Percentiles rank a stretch among this genome's conserved stretches.
Evolutionary conservation across 1,284 basidiomycete genomes (phyloP).

Genomic region (Megacollybia platyphylla): DNA sequence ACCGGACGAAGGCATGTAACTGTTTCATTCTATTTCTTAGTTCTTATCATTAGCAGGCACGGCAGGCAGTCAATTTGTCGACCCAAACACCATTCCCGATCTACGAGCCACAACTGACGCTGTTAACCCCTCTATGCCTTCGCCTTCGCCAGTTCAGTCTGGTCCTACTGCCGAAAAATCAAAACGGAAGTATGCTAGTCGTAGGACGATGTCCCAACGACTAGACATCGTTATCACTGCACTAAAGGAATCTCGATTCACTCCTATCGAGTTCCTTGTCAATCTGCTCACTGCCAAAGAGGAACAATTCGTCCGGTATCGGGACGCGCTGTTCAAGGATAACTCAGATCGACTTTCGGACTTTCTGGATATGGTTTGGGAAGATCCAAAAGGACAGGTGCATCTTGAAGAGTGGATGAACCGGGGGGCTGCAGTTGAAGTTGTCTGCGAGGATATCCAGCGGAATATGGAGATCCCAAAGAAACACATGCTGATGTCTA

Average conservation of each 20-base stretch:
- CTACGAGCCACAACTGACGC: too few relatives aligned
- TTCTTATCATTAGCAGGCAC: too few relatives aligned
- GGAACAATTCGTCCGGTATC: background rate
- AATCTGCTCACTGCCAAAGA: background rate
- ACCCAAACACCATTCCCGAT: too few relatives aligned
- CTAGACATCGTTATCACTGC: too few relatives aligned
- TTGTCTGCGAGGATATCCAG: background rate
- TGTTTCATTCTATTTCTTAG: too few relatives aligned
- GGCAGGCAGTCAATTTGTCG: too few relatives aligned
- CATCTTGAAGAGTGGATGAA: background rate
- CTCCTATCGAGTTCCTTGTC: background rate
- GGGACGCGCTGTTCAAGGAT: background rate
- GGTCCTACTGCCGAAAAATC: too few relatives aligned
- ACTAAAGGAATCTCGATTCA: background rate
- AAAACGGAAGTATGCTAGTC: too few relatives aligned
- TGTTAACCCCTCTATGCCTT: too few relatives aligned
- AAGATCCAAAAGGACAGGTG: background rate
- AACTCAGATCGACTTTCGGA: background rate
- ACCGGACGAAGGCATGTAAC: too few relatives aligned
- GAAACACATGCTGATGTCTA: background rate
- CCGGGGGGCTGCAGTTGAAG: background rate
- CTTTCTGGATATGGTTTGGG: background rate
- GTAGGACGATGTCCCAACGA: too few relatives aligned
- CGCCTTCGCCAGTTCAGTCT: too few relatives aligned
- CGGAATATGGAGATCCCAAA: background rate